Percentiles rank a stretch among this genome's conserved stretches.
phyloP scores from a whole-genome alignment of 108 stramenopile species.

The Cyclotella baltica region DNA sequence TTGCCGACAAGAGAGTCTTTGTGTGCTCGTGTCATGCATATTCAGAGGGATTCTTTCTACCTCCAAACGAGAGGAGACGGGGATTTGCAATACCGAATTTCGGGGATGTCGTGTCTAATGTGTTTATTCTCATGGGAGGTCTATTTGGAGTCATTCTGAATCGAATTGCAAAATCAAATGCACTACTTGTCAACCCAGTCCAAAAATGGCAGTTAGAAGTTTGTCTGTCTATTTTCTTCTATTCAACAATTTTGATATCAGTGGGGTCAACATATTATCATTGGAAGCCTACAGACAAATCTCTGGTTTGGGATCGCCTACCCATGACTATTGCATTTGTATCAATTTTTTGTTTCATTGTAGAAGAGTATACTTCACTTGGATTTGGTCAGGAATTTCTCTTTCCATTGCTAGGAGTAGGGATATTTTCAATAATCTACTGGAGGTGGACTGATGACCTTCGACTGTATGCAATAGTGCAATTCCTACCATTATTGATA shows the following conservation, averaged over 20 bases:
- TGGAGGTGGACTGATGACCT: constrained; percentile 41
- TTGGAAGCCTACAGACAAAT: constrained; percentile 35
- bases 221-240: constrained; percentile 38
- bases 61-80: not conserved
- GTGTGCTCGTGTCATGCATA: constrained; percentile 19
- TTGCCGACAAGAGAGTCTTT: constrained; percentile 24
- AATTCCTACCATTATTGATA: constrained; percentile 24
- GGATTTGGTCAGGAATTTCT: constrained; percentile 23
- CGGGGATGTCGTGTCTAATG: constrained; percentile 29
- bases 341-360: constrained; percentile 25
- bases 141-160: constrained; percentile 20
- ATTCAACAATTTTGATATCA: constrained; percentile 27
- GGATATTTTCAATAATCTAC: constrained; percentile 28
- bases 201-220: constrained; percentile 14
- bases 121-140: constrained; percentile 27
- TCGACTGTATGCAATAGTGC: constrained; percentile 28
- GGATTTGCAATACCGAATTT: constrained; percentile 27
- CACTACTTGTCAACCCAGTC: no score
- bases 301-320: constrained; percentile 45
- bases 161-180: not conserved
- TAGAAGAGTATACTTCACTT: constrained; percentile 20
- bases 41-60: constrained; percentile 12
- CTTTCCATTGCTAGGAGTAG: constrained; percentile 14
- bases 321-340: constrained; percentile 42
- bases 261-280: constrained; percentile 43